Conservation (phyloP, 176 grass and related monocot species). For the Oryza officinalis region DNA sequence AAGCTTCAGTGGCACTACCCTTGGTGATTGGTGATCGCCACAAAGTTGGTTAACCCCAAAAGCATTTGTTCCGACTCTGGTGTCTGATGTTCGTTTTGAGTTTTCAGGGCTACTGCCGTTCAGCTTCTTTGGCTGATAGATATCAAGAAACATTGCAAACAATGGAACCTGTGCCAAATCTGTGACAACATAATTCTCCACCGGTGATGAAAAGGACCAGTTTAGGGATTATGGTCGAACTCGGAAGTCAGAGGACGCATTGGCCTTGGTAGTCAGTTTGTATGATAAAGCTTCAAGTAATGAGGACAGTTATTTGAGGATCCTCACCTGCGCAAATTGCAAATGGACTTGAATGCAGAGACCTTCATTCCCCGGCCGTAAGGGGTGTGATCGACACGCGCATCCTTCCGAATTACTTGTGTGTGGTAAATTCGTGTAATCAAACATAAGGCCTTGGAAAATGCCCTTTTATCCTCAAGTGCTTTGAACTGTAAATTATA, state of each 20-base stretch:
- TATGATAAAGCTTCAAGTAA: background rate
- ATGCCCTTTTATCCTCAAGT: background rate
- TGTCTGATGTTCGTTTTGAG: slow-evolving; percentile 4
- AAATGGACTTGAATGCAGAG: background rate
- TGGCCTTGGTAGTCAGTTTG: background rate
- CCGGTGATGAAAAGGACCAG: background rate
- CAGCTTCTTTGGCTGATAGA: background rate
- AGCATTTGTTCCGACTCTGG: background rate
- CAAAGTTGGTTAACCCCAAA: background rate
- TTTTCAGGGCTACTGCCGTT: background rate
- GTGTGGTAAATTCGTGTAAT: background rate
- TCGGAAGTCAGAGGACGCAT: no score
- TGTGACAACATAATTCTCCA: background rate
- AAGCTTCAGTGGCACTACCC: background rate
- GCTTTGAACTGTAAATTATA: background rate
- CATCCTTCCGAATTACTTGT: background rate
- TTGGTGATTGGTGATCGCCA: background rate
- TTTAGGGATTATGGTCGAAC: background rate
- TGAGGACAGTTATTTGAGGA: background rate
- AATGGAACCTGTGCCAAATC: background rate
- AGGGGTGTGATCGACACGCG: background rate
- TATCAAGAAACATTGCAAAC: background rate
- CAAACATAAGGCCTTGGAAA: background rate
- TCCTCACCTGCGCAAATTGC: background rate
- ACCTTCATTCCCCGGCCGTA: background rate